These are phyloP conservation scores for Hygrophila difformis DNA, from an alignment of 257 asterid genomes.

Conservation along the genomic window DNA sequence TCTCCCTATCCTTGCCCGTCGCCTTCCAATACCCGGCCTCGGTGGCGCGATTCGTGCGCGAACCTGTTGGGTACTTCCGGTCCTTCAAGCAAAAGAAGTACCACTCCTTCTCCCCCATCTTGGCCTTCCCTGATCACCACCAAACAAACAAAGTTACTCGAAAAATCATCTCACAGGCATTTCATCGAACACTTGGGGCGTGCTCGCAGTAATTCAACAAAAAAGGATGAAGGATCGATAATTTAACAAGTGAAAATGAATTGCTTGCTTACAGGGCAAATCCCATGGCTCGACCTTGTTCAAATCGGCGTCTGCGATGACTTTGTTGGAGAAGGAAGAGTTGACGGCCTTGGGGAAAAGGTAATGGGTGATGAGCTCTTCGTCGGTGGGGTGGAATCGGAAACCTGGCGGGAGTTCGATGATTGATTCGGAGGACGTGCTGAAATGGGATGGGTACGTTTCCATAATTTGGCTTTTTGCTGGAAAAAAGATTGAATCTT, in stretches of 20 bases:
- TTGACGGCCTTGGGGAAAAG: conserved; percentile 39
- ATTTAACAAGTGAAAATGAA: too few relatives aligned
- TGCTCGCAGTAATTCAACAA: too few relatives aligned
- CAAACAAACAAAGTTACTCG: too few relatives aligned
- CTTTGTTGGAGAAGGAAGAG: conserved; percentile 25
- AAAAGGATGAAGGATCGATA: too few relatives aligned
- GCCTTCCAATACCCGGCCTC: conserved; percentile 72
- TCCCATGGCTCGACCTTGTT: conserved; percentile 80
- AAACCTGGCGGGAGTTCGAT: conserved; percentile 53
- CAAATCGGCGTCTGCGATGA: conserved; percentile 53
- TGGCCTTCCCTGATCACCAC: conserved; percentile 48
- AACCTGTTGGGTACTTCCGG: conserved; percentile 57
- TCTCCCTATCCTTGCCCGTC: conserved; percentile 66
- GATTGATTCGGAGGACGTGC: conserved; percentile 1
- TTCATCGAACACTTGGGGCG: too few relatives aligned
- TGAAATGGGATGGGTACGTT: too few relatives aligned
- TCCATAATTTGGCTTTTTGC: too few relatives aligned
- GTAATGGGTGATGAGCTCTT: conserved; percentile 57
- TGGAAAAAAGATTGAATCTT: too few relatives aligned
- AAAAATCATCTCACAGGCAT: too few relatives aligned
- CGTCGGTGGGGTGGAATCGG: conserved; percentile 63
- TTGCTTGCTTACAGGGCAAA: conserved; percentile 76
- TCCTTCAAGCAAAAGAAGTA: conserved; percentile 58
- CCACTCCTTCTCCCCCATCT: conserved; percentile 71
- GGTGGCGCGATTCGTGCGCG: conserved; percentile 63